Conservation (phyloP, 2,329 filamentous ascomycete genomes). For the Elsinoe perseae region DNA sequence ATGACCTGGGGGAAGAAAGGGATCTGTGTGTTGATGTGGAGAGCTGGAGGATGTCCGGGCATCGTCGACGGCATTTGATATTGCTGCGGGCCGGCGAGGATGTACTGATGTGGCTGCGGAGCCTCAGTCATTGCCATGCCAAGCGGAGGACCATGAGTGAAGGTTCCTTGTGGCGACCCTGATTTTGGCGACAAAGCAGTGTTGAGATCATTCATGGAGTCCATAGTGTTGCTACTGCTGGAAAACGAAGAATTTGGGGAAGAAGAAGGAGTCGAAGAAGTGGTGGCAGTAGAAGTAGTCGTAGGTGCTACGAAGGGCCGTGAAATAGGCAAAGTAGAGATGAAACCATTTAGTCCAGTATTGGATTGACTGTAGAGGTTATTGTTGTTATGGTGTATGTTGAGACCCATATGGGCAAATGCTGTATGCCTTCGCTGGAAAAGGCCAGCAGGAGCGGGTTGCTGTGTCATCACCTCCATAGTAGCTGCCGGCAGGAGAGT, state of each 20-base stretch:
- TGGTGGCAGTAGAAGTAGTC: not conserved
- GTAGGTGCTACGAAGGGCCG: not conserved
- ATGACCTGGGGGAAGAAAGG: not conserved
- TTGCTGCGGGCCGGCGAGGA: not conserved
- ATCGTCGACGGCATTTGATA: not conserved
- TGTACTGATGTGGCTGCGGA: not conserved
- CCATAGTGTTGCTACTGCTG: not conserved
- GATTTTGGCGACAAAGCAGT: not conserved
- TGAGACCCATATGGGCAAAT: not conserved
- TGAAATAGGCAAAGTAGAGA: not conserved
- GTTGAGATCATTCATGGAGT: not conserved
- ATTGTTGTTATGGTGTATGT: constrained; percentile 2
- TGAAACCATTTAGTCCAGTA: not conserved
- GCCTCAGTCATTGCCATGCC: not conserved
- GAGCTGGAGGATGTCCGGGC: not conserved
- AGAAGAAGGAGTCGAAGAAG: not conserved
- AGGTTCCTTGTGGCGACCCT: not conserved
- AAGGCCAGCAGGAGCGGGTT: constrained; percentile 13
- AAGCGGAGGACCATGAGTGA: not conserved
- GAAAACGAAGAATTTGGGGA: not conserved
- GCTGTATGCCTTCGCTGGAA: constrained; percentile 6
- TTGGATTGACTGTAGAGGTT: not conserved
- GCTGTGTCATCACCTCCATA: constrained; percentile 14
- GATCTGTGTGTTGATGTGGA: not conserved
- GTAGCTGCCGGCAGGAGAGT: not conserved